phyloP scores from a whole-genome alignment of 805 yeast species.

The Candida parachauliodes region DNA sequence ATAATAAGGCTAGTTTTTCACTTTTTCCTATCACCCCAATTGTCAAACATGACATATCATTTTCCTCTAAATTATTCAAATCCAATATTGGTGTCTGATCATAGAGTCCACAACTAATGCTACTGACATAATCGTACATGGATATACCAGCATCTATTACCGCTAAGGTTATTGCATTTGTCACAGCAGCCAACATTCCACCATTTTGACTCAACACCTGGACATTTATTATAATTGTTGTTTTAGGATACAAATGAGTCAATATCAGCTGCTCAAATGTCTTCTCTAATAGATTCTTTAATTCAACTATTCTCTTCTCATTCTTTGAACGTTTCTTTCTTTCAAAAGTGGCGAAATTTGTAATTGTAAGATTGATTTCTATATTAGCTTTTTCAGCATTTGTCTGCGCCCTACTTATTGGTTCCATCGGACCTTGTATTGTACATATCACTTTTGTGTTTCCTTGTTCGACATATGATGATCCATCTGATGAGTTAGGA shows the following conservation, averaged over 20 bases:
- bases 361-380: constrained; percentile 62
- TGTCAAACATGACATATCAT: constrained; percentile 76
- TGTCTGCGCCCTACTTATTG: constrained; percentile 50
- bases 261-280: constrained; percentile 75
- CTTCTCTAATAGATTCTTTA: constrained; percentile 61
- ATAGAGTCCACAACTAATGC: constrained; percentile 74
- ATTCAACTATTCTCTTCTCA: constrained; percentile 69
- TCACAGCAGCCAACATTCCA: constrained; percentile 71
- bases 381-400: constrained; percentile 53
- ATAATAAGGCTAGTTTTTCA: constrained; percentile 70
- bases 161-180: constrained; percentile 86
- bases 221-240: constrained; percentile 69
- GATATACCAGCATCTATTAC: constrained; percentile 94
- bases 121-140: constrained; percentile 84
- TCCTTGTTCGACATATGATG: constrained; percentile 89
- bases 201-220: constrained; percentile 90
- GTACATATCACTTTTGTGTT: constrained; percentile 82
- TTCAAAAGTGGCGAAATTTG: constrained; percentile 78
- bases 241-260: constrained; percentile 73
- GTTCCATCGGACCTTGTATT: constrained; percentile 90
- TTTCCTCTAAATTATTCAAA: constrained; percentile 77
- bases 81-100: constrained; percentile 79
- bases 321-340: constrained; percentile 65
- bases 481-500: constrained; percentile 85
- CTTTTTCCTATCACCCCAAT: constrained; percentile 81